These are phyloP conservation scores for Dimocarpus longan DNA, from an alignment of 345 rosid species.

Conservation along the genomic window DNA sequence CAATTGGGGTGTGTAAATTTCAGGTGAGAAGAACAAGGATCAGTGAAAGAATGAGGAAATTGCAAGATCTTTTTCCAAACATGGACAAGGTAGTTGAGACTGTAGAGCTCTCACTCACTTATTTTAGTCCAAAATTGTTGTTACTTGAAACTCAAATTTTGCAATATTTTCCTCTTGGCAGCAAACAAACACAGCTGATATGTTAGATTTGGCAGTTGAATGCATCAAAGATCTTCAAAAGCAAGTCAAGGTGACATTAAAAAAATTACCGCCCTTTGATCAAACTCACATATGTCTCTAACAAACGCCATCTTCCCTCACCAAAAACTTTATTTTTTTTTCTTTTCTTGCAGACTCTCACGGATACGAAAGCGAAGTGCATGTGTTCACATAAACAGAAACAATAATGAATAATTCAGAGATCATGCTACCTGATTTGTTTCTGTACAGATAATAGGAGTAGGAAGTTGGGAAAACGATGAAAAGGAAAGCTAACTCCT, in stretches of 20 bases:
- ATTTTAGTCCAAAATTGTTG: neutral
- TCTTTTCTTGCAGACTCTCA: conserved; percentile 43
- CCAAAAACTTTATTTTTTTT: neutral
- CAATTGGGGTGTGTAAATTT: neutral
- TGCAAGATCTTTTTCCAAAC: conserved; percentile 68
- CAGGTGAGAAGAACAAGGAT: conserved; percentile 72
- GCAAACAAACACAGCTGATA: conserved; percentile 78
- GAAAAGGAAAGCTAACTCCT: neutral
- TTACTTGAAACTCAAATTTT: neutral
- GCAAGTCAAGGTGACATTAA: conserved; percentile 54
- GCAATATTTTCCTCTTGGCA: conserved; percentile 24
- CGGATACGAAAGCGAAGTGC: conserved; percentile 51
- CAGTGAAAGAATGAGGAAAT: conserved; percentile 65
- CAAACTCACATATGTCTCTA: conserved; percentile 22
- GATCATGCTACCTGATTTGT: conserved; percentile 22
- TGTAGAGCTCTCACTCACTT: neutral
- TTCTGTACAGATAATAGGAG: conserved; percentile 26
- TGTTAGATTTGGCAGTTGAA: conserved; percentile 76
- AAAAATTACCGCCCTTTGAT: neutral
- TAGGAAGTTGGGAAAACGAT: conserved; percentile 2
- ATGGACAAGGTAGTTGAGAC: conserved; percentile 62
- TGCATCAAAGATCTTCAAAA: conserved; percentile 68
- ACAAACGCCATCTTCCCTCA: conserved; percentile 11
- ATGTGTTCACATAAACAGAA: conserved; percentile 41
- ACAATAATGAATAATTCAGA: conserved; percentile 8